A percentile compares a stretch with the other conserved stretches of the same genome.
Evolutionary conservation across 257 asterid species (phyloP).

Genomic region (Petunia secreta): DNA sequence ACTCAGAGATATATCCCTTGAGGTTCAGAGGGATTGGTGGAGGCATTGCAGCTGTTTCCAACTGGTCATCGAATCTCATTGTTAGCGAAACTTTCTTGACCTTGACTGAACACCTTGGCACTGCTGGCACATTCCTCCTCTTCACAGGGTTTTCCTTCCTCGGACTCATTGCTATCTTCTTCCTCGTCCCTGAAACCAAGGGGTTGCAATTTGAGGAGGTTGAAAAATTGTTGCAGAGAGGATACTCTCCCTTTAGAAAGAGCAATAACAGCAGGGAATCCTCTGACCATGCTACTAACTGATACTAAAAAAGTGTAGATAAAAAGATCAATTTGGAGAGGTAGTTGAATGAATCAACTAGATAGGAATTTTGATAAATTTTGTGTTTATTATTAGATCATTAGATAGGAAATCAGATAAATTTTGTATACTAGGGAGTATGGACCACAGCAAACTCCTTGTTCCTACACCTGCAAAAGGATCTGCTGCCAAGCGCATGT

Average conservation of each 20-base stretch:
- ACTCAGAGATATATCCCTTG: conserved; percentile 68
- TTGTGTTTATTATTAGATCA: too few species aligned
- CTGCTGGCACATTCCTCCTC: conserved; percentile 62
- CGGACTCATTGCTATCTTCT: conserved; percentile 54
- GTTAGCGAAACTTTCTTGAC: conserved; percentile 65
- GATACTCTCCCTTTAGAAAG: conserved; percentile 23
- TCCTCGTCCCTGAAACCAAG: conserved; percentile 71
- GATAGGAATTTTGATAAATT: too few species aligned
- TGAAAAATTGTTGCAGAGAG: conserved; percentile 56
- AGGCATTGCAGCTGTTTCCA: conserved; percentile 68
- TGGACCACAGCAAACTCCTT: too few species aligned
- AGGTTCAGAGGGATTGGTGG: conserved; percentile 71
- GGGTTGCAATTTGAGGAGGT: conserved; percentile 68
- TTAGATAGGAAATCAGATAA: too few species aligned
- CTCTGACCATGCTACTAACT: too few species aligned
- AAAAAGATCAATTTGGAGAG: too few species aligned
- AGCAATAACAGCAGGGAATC: too few species aligned
- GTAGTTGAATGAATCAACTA: too few species aligned
- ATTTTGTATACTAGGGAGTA: too few species aligned
- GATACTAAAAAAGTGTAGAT: too few species aligned
- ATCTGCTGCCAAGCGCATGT: too few species aligned
- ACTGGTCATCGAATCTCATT: conserved; percentile 67
- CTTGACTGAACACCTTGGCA: conserved; percentile 58
- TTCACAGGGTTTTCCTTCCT: conserved; percentile 59
- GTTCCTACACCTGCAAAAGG: too few species aligned